Evolutionary conservation across 192 early-diverging fungal species (phyloP), one percentile per base, ranked within the genome.

Genomic region (Dissophora globulifera): DNA sequence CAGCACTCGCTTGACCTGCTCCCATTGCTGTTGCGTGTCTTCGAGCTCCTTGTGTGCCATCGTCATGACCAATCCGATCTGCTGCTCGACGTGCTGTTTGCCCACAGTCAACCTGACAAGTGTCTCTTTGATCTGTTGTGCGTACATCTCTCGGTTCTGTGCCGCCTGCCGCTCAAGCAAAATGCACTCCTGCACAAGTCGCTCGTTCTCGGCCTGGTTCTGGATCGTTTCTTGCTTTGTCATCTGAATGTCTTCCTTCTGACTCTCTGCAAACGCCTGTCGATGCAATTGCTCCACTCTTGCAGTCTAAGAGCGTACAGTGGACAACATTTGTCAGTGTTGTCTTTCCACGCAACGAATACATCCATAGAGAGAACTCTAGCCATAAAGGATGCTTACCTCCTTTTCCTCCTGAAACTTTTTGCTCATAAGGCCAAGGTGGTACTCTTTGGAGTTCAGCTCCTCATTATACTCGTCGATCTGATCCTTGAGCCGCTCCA

Each of bases 391-490:
- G n/a, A n/a, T 55, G 6, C 33, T 23, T 67, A 76, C 72, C 50
- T 76, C 72, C 25, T 76, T 76, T 13, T 76, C 72, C 25, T 76
- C 72, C 8, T 67, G 62, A 32, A 62, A 56, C 38, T 76, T 76
- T 41, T 62, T 60, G 29, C n/a, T 62, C 38, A 62, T 20, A 4
- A 56, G 16, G 1, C 29, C 25, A 25, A 55, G 35, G 9, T 76
- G 62, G 40, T 61, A 54, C 27, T 76, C 72, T n/a, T 55, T 59
- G 15, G 50, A 26, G 8, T 42, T 57, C 32, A 76, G 63, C 20
- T 62, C 58, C 2, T 26, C 42, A 1, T 15, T 33, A 5, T 56
- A 51, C 9, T 76, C 72, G 19, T 50, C 72, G 12, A 66, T 30
- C 25, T 60, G 62, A 25, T 76, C 72, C 15, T 61, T 57, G 43